phyloP scores from a whole-genome alignment of 331 rosid genomes.

The Arachis monticola region DNA sequence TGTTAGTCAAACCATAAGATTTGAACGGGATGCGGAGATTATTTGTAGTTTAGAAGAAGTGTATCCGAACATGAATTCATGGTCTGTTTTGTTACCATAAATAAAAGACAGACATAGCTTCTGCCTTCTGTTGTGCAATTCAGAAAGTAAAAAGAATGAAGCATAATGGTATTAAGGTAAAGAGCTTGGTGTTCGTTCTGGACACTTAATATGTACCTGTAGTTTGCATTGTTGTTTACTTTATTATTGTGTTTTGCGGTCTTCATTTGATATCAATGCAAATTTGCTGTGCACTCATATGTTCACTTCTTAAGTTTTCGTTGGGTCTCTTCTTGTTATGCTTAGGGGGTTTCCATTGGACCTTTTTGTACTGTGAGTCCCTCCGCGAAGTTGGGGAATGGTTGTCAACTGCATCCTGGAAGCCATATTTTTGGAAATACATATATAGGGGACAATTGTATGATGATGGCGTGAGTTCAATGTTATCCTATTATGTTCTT shows the following conservation, averaged over 20 bases:
- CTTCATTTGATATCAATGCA: conserved; percentile 9
- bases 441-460: conserved; percentile 75
- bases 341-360: conserved; percentile 85
- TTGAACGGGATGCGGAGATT: too few relatives aligned
- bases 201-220: not conserved
- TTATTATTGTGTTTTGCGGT: not conserved
- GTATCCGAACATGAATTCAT: not conserved
- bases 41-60: too few relatives aligned
- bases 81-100: not conserved
- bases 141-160: not conserved
- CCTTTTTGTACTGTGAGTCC: conserved; percentile 93
- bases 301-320: conserved; percentile 18
- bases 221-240: not conserved
- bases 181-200: conserved; percentile 18
- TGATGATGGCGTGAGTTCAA: conserved; percentile 80
- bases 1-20: too few relatives aligned
- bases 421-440: conserved; percentile 88
- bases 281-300: conserved; percentile 15
- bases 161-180: not conserved
- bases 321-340: conserved; percentile 27
- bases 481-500: conserved; percentile 25
- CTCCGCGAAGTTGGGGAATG: conserved; percentile 73
- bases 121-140: conserved; percentile 11
- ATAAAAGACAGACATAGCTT: not conserved
- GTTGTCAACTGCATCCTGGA: conserved; percentile 75